Percentiles rank a stretch among this genome's conserved stretches.
These are phyloP conservation scores for Colletotrichum kahawae DNA, from an alignment of 2,329 filamentous ascomycete genomes.

Conservation along the genomic window DNA sequence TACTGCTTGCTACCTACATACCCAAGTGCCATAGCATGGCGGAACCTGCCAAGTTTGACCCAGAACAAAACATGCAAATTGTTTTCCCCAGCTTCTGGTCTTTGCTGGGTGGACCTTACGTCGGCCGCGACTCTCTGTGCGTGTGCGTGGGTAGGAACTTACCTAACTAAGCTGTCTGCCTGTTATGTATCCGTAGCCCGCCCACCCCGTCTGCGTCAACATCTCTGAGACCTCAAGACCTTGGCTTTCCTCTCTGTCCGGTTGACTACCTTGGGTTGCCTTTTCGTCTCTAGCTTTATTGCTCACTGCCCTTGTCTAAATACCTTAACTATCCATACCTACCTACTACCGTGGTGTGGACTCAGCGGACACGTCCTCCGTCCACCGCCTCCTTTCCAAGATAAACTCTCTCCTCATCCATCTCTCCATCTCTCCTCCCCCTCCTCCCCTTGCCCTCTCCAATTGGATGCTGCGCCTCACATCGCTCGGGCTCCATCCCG, in stretches of 20 bases:
- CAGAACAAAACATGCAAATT: neutral
- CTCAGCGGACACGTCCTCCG: neutral
- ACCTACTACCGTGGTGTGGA: neutral
- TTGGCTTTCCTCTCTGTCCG: neutral
- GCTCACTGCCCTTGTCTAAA: neutral
- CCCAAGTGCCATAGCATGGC: neutral
- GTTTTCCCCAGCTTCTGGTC: neutral
- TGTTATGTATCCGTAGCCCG: neutral
- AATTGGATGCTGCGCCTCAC: constrained; percentile 14
- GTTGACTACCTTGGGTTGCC: neutral
- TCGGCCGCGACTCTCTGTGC: neutral
- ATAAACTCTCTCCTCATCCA: neutral
- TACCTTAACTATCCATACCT: neutral
- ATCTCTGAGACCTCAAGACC: neutral
- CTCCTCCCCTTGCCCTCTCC: neutral
- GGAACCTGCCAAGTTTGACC: neutral
- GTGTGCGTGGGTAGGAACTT: neutral
- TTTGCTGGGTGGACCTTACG: neutral
- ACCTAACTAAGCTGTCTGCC: neutral
- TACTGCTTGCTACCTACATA: neutral
- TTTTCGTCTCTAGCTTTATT: neutral
- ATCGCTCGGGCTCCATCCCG: constrained; percentile 15
- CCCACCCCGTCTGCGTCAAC: neutral
- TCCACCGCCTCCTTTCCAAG: neutral
- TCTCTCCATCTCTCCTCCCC: neutral